Base-by-base conservation (phyloP, 2,329 filamentous ascomycete genomes). In the Raffaelea albimanens region DNA sequence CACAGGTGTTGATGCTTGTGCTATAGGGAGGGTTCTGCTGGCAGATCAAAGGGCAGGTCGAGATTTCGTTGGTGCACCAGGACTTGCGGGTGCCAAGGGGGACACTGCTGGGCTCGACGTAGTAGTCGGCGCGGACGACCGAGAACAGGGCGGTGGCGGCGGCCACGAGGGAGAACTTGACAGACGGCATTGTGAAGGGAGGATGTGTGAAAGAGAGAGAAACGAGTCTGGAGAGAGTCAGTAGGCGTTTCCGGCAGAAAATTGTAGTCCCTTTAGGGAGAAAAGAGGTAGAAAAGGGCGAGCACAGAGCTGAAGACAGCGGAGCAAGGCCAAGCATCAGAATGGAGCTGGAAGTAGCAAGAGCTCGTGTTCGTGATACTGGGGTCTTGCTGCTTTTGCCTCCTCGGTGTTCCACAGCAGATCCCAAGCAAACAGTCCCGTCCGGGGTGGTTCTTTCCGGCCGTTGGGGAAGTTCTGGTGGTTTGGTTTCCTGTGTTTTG, bases 21-120 rank as follows among this genome's bases (percentile, higher is more conserved):
- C 67, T 72, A 61, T 74, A 59, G 55, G 70, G 63, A 58, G 72
- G 63, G 14, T 60, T 61, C 55, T 88, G 82, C 44, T 78, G 66
- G 72, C 85, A 90, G 65, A 90, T 85, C 54, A 82, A 65, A 13
- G 83, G 85, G 67, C 85, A 90, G 46, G 76, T 73, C 56, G 71
- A 70, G 54, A 59, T 68, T 66, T 89, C 79, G 55, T 73, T 70
- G 22, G 62, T 51, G 63, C 85, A 91, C 85, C 85, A 91, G 11
- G 60, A 58, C 50, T 72, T 78, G 82, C 53, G 53, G 14, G 63
- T 65, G 42, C 65, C 54, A 33, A 77, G 55, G 3, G 72, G 59
- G 3, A 90, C 83, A 29, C 64, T 73, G 16, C 68, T 56, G 4
- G 85, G 84, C 45, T 85, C 71, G 60, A 90, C 82, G 29, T 55